A percentile compares a stretch with the other conserved stretches of the same genome.
Evolutionary conservation across 1,139 yeast genomes (phyloP).

Genomic region (Suhomyces atakaporum): DNA sequence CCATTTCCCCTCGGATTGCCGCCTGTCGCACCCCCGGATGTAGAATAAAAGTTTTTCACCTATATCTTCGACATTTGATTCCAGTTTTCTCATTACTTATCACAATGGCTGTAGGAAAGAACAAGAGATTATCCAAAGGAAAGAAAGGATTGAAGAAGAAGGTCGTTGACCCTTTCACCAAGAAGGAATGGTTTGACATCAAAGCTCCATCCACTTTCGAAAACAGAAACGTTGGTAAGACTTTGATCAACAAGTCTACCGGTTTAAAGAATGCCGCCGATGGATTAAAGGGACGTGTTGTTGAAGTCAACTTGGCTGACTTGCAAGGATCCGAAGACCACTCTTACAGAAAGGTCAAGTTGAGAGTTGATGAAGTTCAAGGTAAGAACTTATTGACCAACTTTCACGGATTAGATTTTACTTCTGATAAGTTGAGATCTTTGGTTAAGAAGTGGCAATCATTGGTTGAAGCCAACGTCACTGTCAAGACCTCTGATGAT

Average conservation of each 20-base stretch:
- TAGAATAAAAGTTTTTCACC: conserved; percentile 14
- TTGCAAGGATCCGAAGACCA: conserved; percentile 56
- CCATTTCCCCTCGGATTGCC: not conserved
- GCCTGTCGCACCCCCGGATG: conserved; percentile 4
- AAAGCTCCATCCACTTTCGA: conserved; percentile 55
- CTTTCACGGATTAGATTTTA: conserved; percentile 55
- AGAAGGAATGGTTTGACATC: conserved; percentile 55
- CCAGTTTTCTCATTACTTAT: conserved; percentile 10
- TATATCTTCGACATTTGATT: not conserved
- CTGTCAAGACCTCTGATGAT: conserved; percentile 54
- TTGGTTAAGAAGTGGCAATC: conserved; percentile 58
- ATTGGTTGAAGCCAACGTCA: conserved; percentile 53
- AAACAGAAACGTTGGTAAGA: conserved; percentile 54
- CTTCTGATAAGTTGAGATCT: conserved; percentile 53
- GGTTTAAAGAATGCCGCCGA: conserved; percentile 56
- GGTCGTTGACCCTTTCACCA: conserved; percentile 55
- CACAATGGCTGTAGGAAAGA: conserved; percentile 55
- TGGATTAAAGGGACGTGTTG: conserved; percentile 55
- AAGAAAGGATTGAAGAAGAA: conserved; percentile 55
- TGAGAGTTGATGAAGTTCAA: conserved; percentile 57
- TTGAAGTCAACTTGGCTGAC: conserved; percentile 52
- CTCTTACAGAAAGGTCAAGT: conserved; percentile 53
- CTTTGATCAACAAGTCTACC: conserved; percentile 53
- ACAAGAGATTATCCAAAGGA: conserved; percentile 56
- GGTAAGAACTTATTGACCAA: conserved; percentile 57